A percentile compares a stretch with the other conserved stretches of the same genome.
Evolutionary conservation across 768 basidiomycete species (phyloP).

Genomic region (Sporobolomyces pararoseus): DNA sequence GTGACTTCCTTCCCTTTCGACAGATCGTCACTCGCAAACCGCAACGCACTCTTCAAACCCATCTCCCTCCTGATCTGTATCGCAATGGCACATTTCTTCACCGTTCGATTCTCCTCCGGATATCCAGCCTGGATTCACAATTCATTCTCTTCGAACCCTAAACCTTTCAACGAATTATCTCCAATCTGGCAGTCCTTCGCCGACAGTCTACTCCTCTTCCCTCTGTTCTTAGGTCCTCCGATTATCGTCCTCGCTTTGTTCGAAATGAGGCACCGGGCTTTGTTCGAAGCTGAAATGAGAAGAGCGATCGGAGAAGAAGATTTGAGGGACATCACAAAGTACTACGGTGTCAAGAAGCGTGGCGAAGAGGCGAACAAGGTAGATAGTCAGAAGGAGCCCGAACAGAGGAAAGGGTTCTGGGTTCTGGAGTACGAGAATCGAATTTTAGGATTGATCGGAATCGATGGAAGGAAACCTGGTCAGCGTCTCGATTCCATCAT

Average conservation of each 20-base stretch:
- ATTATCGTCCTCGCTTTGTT: conserved; percentile 35
- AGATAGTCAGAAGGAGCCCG: background rate
- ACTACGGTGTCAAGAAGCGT: conserved; percentile 17
- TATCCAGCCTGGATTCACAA: conserved; percentile 32
- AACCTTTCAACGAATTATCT: conserved; percentile 9
- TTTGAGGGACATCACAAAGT: conserved; percentile 26
- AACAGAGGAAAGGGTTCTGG: conserved; percentile 35
- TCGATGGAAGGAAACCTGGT: conserved; percentile 32
- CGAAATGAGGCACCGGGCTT: conserved; percentile 30
- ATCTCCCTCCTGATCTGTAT: conserved; percentile 14
- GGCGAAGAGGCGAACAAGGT: background rate
- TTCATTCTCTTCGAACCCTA: background rate
- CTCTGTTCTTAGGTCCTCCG: conserved; percentile 25
- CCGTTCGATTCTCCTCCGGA: conserved; percentile 11
- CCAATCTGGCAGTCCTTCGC: conserved; percentile 9
- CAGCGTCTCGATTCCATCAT: conserved; percentile 30
- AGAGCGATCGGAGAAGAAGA: conserved; percentile 39
- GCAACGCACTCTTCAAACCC: conserved; percentile 19
- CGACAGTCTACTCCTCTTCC: conserved; percentile 24
- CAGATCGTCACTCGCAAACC: conserved; percentile 36
- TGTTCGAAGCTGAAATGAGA: conserved; percentile 39
- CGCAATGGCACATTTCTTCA: conserved; percentile 14
- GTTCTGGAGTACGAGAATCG: conserved; percentile 39
- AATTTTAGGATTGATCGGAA: conserved; percentile 30
- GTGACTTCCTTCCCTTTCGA: no score